These are phyloP conservation scores for Ganoderma multipileum DNA, from an alignment of 1,284 basidiomycete species.

Conservation along the genomic window DNA sequence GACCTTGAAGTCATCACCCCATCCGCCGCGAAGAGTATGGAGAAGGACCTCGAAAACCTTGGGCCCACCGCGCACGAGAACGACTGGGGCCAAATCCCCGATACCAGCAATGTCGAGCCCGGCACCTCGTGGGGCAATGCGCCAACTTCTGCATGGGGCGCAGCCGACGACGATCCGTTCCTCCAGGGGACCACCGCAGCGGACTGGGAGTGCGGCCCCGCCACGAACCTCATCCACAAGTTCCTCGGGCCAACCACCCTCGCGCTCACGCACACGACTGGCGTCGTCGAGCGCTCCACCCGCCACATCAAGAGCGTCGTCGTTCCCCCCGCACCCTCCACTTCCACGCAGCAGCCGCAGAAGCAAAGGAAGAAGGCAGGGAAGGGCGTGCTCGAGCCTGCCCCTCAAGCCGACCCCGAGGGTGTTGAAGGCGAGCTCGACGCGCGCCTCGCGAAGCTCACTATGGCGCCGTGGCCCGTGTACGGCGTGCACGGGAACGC, in stretches of 20 bases:
- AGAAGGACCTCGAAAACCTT: conserved; percentile 27
- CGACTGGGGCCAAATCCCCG: conserved; percentile 6
- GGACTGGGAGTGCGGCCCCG: conserved; percentile 33
- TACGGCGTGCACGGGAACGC: conserved; percentile 47
- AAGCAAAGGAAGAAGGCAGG: conserved; percentile 26
- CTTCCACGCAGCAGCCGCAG: conserved; percentile 10
- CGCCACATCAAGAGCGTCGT: conserved; percentile 50
- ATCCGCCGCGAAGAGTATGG: conserved; percentile 27
- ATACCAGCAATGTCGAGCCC: conserved; percentile 7
- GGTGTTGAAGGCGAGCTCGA: conserved; percentile 60
- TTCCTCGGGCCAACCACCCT: conserved; percentile 53
- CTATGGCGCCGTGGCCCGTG: conserved; percentile 59
- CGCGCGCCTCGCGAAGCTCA: conserved; percentile 52
- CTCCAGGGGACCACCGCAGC: conserved; percentile 4
- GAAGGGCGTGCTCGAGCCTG: conserved; percentile 8
- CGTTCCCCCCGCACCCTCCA: conserved; percentile 29
- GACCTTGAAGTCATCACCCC: conserved; percentile 33
- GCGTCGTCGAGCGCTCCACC: conserved; percentile 59
- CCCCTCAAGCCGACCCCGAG: conserved; percentile 33
- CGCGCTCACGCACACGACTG: conserved; percentile 55
- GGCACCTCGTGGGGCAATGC: neutral
- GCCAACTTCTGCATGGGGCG: neutral
- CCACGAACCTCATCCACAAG: conserved; percentile 40
- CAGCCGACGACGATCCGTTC: neutral
- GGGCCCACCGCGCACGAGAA: conserved; percentile 24